A percentile compares a stretch with the other conserved stretches of the same genome.
Conservation (phyloP, 2,329 filamentous ascomycete species). For the Colletotrichum endophyticum region DNA sequence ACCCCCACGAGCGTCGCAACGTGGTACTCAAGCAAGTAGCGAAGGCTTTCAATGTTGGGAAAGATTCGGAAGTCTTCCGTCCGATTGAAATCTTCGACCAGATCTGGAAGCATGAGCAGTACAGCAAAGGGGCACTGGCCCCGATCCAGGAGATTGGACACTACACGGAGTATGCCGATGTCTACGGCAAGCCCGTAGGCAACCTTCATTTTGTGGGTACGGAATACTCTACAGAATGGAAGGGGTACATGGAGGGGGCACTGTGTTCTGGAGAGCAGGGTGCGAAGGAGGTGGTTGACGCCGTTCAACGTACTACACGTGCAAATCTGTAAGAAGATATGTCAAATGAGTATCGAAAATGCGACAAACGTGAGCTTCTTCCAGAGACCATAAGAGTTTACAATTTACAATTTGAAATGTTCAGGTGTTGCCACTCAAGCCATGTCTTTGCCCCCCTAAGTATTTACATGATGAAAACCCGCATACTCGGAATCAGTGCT, state of each 20-base stretch:
- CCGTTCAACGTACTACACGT: constrained; percentile 1
- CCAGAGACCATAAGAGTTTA: rapidly evolving
- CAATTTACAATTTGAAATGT: not conserved
- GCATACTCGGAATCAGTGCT: not conserved
- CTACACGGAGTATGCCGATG: constrained; percentile 27
- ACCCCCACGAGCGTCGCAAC: constrained; percentile 29
- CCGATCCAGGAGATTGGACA: constrained; percentile 36
- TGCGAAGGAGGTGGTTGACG: constrained; percentile 42
- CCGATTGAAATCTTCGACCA: constrained; percentile 36
- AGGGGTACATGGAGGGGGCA: constrained; percentile 58
- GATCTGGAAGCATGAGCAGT: constrained; percentile 37
- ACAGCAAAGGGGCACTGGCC: constrained; percentile 36
- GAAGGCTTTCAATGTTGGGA: constrained; percentile 26
- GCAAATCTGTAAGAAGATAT: not conserved
- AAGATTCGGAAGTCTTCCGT: constrained; percentile 23
- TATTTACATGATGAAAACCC: constrained; percentile 2
- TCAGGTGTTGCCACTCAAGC: not conserved
- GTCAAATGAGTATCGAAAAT: too few relatives aligned
- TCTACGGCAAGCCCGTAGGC: constrained; percentile 36
- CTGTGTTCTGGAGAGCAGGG: constrained; percentile 45
- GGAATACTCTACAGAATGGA: constrained; percentile 52
- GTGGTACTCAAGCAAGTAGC: constrained; percentile 39
- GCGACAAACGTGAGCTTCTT: not conserved
- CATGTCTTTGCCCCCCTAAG: not conserved
- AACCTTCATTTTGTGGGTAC: constrained; percentile 56